Evolutionary conservation across 139 green algal species (phyloP).

Genomic region (Picochlorum sp.): DNA sequence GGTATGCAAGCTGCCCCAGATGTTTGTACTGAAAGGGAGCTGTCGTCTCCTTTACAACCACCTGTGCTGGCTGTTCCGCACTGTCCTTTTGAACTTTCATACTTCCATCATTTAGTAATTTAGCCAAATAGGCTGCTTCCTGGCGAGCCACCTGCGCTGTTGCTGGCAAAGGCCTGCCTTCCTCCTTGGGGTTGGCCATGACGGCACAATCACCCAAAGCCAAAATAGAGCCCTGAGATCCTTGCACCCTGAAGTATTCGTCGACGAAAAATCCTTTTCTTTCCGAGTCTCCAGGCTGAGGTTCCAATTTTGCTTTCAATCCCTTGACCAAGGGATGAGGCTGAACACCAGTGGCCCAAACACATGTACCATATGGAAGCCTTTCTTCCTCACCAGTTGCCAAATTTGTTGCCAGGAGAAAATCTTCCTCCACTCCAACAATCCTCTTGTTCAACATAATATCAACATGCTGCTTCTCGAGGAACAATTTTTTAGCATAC

Average conservation of each 20-base stretch:
- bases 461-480: conserved; percentile 55
- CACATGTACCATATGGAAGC: conserved; percentile 72
- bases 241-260: background rate
- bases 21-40: too few relatives aligned
- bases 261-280: too few relatives aligned
- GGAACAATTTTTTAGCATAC: conserved; percentile 49
- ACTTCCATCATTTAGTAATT: conserved; percentile 45
- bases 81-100: background rate
- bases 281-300: background rate
- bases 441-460: conserved; percentile 54
- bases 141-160: conserved; percentile 90
- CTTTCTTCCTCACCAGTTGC: conserved; percentile 6
- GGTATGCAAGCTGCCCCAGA: too few relatives aligned
- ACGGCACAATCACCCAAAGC: conserved; percentile 76
- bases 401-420: conserved; percentile 45
- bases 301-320: conserved; percentile 31
- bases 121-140: conserved; percentile 79
- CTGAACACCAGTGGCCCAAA: conserved; percentile 84
- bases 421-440: conserved; percentile 30
- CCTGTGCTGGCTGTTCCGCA: too few relatives aligned
- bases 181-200: conserved; percentile 34
- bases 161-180: conserved; percentile 64
- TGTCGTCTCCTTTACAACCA: too few relatives aligned
- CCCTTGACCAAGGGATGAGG: conserved; percentile 76
- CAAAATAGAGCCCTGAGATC: conserved; percentile 40